phyloP scores from a whole-genome alignment of 2,329 filamentous ascomycete species.

The Hypoxylon rubiginosum region DNA sequence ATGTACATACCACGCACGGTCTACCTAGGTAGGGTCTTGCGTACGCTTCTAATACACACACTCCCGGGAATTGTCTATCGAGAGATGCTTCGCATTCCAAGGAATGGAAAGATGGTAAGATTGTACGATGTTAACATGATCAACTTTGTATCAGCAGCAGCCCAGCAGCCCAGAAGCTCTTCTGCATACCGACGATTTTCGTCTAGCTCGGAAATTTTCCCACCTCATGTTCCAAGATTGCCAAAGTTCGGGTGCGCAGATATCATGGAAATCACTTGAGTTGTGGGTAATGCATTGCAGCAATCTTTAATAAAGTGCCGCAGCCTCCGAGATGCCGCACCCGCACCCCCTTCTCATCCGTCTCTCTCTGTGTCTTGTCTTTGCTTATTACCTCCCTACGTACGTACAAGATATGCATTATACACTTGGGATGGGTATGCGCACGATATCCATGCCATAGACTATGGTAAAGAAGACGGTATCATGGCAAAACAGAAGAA shows the following conservation, averaged over 20 bases:
- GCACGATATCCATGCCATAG: slow-evolving; percentile 13
- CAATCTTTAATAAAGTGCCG: slow-evolving; percentile 2
- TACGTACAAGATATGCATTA: background rate
- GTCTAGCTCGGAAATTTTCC: slow-evolving; percentile 9
- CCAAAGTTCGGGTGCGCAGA: slow-evolving; percentile 15
- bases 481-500: slow-evolving; percentile 26
- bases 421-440: slow-evolving; percentile 4
- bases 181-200: slow-evolving; percentile 1
- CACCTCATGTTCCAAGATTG: slow-evolving; percentile 4
- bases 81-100: slow-evolving; percentile 6
- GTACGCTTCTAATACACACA: background rate
- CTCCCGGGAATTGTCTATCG: background rate
- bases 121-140: background rate
- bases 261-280: slow-evolving; percentile 1
- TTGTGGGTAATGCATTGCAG: background rate
- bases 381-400: slow-evolving; percentile 1
- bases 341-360: background rate
- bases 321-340: slow-evolving; percentile 6
- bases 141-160: background rate
- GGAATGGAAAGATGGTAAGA: background rate
- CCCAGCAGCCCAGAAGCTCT: no score
- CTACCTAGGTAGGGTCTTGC: background rate
- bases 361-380: background rate
- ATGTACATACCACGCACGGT: no score
- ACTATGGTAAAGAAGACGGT: slow-evolving; percentile 4